A percentile compares a stretch with the other conserved stretches of the same genome.
phyloP scores from a whole-genome alignment of 2,329 filamentous ascomycete species.

The Colletotrichum plurivorum region DNA sequence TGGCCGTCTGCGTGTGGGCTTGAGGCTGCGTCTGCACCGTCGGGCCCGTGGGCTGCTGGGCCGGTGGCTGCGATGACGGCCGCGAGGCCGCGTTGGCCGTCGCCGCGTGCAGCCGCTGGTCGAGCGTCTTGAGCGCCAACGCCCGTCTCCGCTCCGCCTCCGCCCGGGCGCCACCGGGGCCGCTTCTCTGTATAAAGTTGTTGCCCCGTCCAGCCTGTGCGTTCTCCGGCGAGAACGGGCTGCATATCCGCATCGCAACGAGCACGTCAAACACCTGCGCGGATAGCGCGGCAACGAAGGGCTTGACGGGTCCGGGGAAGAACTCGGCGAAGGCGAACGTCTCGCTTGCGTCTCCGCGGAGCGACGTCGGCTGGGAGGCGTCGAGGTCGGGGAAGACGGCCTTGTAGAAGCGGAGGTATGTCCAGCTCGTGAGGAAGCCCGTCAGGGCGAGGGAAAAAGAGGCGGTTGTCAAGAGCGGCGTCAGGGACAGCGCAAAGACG shows the following conservation, averaged over 20 bases:
- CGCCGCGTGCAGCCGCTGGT: constrained; percentile 92
- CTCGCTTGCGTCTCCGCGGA: constrained; percentile 93
- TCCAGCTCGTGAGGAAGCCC: constrained; percentile 91
- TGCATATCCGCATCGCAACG: constrained; percentile 83
- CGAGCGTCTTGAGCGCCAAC: constrained; percentile 89
- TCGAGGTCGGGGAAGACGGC: constrained; percentile 78
- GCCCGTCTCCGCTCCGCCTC: constrained; percentile 93
- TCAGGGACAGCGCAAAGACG: constrained; percentile 75
- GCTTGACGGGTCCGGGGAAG: constrained; percentile 89
- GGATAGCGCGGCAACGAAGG: constrained; percentile 80
- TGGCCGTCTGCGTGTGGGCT: constrained; percentile 69
- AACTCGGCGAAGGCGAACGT: constrained; percentile 97
- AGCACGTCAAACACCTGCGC: constrained; percentile 82
- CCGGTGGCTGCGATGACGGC: constrained; percentile 54
- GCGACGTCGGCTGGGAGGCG: constrained; percentile 69
- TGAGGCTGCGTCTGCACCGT: constrained; percentile 71
- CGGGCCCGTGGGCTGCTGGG: constrained; percentile 61
- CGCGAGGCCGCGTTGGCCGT: constrained; percentile 65
- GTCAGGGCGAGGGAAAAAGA: constrained; percentile 84
- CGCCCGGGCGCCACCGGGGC: constrained; percentile 80
- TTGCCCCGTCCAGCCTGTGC: constrained; percentile 80
- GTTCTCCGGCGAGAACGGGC: constrained; percentile 87
- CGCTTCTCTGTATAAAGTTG: constrained; percentile 68
- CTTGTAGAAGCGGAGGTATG: constrained; percentile 97
- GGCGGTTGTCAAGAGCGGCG: constrained; percentile 75